Conservation (phyloP, 2,329 filamentous ascomycete species). For the Ceratocystis huliohia region DNA sequence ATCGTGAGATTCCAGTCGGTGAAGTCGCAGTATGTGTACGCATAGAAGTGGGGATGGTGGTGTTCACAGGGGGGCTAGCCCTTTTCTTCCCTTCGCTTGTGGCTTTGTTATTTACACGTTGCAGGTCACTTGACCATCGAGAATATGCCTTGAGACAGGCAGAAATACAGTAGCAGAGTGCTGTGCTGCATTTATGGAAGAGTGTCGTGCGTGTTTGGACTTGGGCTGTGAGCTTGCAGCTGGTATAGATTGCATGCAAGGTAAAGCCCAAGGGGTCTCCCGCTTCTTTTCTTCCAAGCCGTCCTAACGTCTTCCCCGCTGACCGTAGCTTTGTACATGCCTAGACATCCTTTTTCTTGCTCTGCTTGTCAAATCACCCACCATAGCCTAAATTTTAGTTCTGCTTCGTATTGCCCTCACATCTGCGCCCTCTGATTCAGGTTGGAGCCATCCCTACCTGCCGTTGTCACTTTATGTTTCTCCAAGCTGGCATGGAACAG, state of each 20-base stretch:
- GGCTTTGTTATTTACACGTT: neutral
- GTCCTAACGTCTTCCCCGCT: too few relatives aligned
- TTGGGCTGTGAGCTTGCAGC: too few relatives aligned
- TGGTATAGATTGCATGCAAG: too few relatives aligned
- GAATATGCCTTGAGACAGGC: neutral
- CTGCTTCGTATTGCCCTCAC: neutral
- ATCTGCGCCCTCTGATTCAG: neutral
- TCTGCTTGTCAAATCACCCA: neutral
- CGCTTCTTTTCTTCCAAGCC: too few relatives aligned
- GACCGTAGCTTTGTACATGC: too few relatives aligned
- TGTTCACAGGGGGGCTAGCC: neutral
- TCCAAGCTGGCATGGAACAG: neutral
- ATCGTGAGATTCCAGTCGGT: slow-evolving; percentile 7
- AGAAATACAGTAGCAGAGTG: neutral
- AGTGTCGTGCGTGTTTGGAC: neutral
- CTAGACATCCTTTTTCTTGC: neutral
- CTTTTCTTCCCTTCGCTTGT: neutral
- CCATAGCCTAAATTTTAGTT: neutral
- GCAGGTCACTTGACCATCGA: neutral
- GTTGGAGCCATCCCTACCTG: neutral
- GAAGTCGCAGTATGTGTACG: neutral
- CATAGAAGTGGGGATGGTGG: neutral
- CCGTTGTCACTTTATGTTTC: slow-evolving; percentile 4
- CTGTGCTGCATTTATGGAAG: neutral
- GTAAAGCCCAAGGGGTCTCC: too few relatives aligned